Evolutionary conservation across 179 eudicot species (phyloP).

Genomic region (Pouteria campechiana): DNA sequence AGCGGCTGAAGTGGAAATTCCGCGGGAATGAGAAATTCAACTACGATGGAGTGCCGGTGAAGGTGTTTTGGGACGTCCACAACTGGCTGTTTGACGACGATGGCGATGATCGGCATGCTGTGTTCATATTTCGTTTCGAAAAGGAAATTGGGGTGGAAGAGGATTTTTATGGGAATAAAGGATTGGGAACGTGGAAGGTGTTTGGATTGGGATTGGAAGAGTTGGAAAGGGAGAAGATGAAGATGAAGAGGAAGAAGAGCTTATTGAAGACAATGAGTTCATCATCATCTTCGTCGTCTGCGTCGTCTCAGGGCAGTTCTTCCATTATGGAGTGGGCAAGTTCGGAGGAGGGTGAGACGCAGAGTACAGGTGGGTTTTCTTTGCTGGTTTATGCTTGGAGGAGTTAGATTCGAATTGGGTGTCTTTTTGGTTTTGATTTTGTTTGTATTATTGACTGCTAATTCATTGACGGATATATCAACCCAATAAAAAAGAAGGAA

Average conservation of each 20-base stretch:
- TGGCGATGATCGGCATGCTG: constrained; percentile 41
- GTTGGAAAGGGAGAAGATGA: constrained; percentile 26
- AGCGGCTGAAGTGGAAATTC: constrained; percentile 73
- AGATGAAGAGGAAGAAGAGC: constrained; percentile 27
- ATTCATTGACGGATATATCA: too few species aligned
- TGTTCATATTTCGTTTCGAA: constrained; percentile 50
- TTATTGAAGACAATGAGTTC: too few species aligned
- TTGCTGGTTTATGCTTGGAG: constrained; percentile 79
- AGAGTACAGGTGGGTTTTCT: constrained; percentile 65
- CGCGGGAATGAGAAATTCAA: constrained; percentile 65
- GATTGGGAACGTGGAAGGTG: constrained; percentile 15
- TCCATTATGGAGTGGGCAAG: constrained; percentile 89
- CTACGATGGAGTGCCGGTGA: constrained; percentile 44
- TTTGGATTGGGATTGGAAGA: constrained; percentile 39
- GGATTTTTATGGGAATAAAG: not conserved
- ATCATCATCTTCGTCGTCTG: constrained; percentile 40
- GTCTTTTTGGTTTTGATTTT: too few species aligned
- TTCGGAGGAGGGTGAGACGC: constrained; percentile 62
- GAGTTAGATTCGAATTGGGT: too few species aligned
- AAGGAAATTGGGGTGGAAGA: constrained; percentile 1
- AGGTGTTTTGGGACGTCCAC: constrained; percentile 67
- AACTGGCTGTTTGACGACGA: constrained; percentile 54
- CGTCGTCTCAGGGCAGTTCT: constrained; percentile 52
- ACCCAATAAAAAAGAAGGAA: too few species aligned
- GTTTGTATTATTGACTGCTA: too few species aligned